Evolutionary conservation across 148 eudicot species (phyloP).

Genomic region (Rhododendron kiyosumense): DNA sequence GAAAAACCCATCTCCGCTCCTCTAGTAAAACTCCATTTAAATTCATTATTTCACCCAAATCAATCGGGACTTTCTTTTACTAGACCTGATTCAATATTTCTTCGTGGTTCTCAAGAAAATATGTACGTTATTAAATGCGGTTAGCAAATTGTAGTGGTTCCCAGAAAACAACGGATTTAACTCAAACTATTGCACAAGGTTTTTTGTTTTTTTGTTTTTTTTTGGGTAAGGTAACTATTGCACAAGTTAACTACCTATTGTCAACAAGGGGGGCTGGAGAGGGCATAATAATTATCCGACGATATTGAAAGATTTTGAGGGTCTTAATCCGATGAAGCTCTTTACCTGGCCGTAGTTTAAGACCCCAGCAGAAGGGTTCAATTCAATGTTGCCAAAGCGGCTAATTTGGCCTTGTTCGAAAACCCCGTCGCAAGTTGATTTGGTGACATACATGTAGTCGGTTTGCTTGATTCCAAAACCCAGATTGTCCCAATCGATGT

Average conservation of each 20-base stretch:
- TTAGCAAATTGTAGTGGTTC: too few relatives aligned
- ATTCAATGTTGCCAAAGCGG: constrained; percentile 55
- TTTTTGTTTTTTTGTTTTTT: too few relatives aligned
- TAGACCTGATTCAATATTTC: too few relatives aligned
- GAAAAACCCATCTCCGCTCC: neutral
- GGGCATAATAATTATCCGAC: neutral
- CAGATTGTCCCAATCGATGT: constrained; percentile 65
- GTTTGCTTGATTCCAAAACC: constrained; percentile 65
- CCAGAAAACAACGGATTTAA: too few relatives aligned
- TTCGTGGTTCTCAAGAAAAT: neutral
- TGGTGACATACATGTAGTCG: constrained; percentile 76
- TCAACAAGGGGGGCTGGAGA: neutral
- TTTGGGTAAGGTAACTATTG: too few relatives aligned
- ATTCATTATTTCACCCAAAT: too few relatives aligned
- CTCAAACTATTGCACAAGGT: neutral
- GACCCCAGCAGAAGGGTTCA: constrained; percentile 71
- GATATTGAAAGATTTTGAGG: neutral
- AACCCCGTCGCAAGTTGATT: constrained; percentile 34
- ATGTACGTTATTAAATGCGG: too few relatives aligned
- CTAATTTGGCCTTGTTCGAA: constrained; percentile 50
- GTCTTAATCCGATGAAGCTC: neutral
- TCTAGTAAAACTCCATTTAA: neutral
- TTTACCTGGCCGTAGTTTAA: constrained; percentile 66
- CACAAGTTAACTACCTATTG: neutral
- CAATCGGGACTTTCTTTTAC: neutral